These are phyloP conservation scores for Fallopia convolvulus DNA, from an alignment of 148 eudicot species.

Conservation along the genomic window DNA sequence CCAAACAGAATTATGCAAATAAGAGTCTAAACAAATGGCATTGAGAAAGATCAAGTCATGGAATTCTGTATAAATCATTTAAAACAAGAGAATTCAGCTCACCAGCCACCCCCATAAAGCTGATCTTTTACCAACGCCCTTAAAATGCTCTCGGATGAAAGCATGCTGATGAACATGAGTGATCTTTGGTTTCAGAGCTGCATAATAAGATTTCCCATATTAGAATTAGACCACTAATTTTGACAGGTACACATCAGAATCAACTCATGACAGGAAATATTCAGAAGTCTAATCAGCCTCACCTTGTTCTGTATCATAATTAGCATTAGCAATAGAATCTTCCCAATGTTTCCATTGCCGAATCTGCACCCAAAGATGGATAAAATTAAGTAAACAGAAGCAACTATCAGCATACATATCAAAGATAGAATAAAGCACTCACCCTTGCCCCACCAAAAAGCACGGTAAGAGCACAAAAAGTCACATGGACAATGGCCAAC, in stretches of 20 bases:
- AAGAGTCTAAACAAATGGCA: background rate
- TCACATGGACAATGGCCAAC: constrained; percentile 62
- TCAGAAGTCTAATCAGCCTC: background rate
- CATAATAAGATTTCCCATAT: background rate
- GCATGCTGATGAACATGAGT: constrained; percentile 35
- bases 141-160: constrained; percentile 37
- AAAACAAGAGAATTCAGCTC: constrained; percentile 15
- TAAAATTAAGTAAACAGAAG: background rate
- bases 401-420: background rate
- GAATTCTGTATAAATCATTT: background rate
- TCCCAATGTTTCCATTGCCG: constrained; percentile 68
- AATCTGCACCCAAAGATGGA: constrained; percentile 26
- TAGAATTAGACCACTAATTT: background rate
- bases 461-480: constrained; percentile 54
- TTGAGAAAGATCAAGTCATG: background rate
- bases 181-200: constrained; percentile 22
- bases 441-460: constrained; percentile 53
- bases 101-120: constrained; percentile 57
- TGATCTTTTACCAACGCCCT: constrained; percentile 30
- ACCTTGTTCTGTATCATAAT: constrained; percentile 27
- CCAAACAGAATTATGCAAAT: background rate
- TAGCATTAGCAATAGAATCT: constrained; percentile 24
- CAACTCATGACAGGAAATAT: background rate
- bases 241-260: background rate
- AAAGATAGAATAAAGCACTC: background rate